Evolutionary conservation across 805 yeast genomes (phyloP).

Genomic region (Nakazawaea holstii): DNA sequence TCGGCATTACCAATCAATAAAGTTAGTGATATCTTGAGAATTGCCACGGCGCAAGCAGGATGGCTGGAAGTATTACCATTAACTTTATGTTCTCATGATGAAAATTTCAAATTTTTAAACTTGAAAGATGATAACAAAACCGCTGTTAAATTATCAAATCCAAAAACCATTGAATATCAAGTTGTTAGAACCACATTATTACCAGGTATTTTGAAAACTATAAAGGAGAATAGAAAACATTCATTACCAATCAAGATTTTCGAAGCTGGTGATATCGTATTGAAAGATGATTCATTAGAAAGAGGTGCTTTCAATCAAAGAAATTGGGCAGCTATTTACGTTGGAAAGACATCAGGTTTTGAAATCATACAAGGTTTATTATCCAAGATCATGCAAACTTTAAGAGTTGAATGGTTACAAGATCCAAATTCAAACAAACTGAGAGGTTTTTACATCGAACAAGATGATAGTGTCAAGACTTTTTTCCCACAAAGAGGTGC

Average conservation of each 20-base stretch:
- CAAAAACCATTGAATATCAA: slow-evolving; percentile 94
- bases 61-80: slow-evolving; percentile 96
- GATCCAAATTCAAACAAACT: slow-evolving; percentile 42
- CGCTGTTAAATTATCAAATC: slow-evolving; percentile 91
- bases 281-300: slow-evolving; percentile 74
- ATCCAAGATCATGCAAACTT: slow-evolving; percentile 93
- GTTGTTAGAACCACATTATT: slow-evolving; percentile 93
- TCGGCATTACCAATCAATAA: slow-evolving; percentile 88
- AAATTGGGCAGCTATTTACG: slow-evolving; percentile 90
- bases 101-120: slow-evolving; percentile 85
- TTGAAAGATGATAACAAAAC: slow-evolving; percentile 63
- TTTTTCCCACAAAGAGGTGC: slow-evolving; percentile 99
- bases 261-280: slow-evolving; percentile 92
- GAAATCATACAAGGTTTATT: slow-evolving; percentile 91
- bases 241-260: slow-evolving; percentile 91
- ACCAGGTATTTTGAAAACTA: slow-evolving; percentile 93
- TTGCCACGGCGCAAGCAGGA: slow-evolving; percentile 89
- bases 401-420: slow-evolving; percentile 81
- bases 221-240: slow-evolving; percentile 94
- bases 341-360: slow-evolving; percentile 93
- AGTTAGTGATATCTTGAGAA: slow-evolving; percentile 83
- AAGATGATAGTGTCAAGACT: slow-evolving; percentile 59
- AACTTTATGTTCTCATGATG: slow-evolving; percentile 94
- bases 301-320: slow-evolving; percentile 90
- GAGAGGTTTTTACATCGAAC: slow-evolving; percentile 89